phyloP scores from a whole-genome alignment of 2,329 filamentous ascomycete species.

The Colletotrichum eleusines region DNA sequence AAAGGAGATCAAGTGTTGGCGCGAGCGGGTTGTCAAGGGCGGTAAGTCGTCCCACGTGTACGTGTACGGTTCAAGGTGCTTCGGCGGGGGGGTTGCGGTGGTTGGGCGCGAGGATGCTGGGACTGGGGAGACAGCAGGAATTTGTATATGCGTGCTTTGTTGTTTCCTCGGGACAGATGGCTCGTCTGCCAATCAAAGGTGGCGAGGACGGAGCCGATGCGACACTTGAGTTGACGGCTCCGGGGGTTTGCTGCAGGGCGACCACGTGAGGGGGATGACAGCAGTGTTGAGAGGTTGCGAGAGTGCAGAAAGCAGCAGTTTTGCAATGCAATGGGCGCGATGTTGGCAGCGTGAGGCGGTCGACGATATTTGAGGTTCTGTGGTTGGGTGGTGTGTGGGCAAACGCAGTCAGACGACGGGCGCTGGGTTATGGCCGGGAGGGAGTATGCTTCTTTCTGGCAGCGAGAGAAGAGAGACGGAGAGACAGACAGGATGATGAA shows the following conservation, averaged over 20 bases:
- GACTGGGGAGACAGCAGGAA: conserved; percentile 32
- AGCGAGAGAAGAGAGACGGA: conserved; percentile 7
- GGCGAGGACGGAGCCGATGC: conserved; percentile 26
- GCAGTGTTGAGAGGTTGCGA: conserved; percentile 15
- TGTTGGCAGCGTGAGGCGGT: conserved; percentile 16
- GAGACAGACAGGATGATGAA: conserved; percentile 18
- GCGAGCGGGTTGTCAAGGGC: conserved; percentile 30
- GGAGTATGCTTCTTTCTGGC: conserved; percentile 5
- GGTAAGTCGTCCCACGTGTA: conserved; percentile 42
- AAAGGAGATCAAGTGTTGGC: conserved; percentile 4
- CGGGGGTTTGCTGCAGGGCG: conserved; percentile 33
- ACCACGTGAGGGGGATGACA: conserved; percentile 36
- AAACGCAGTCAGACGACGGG: not conserved
- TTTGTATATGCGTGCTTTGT: conserved; percentile 41
- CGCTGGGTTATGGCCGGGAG: conserved; percentile 5
- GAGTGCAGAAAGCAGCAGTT: conserved; percentile 9
- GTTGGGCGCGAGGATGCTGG: conserved; percentile 36
- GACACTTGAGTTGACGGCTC: conserved; percentile 26
- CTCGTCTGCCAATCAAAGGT: conserved; percentile 38
- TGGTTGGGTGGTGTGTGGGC: conserved; percentile 12
- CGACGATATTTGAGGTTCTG: conserved; percentile 37
- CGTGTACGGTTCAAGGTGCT: conserved; percentile 30
- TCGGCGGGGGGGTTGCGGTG: conserved; percentile 35
- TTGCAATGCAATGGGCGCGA: conserved; percentile 17
- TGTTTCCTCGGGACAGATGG: conserved; percentile 35